Evolutionary conservation across 2,329 filamentous ascomycete genomes (phyloP), one percentile per base, ranked within the genome.

Genomic region (Knufia fluminis): DNA sequence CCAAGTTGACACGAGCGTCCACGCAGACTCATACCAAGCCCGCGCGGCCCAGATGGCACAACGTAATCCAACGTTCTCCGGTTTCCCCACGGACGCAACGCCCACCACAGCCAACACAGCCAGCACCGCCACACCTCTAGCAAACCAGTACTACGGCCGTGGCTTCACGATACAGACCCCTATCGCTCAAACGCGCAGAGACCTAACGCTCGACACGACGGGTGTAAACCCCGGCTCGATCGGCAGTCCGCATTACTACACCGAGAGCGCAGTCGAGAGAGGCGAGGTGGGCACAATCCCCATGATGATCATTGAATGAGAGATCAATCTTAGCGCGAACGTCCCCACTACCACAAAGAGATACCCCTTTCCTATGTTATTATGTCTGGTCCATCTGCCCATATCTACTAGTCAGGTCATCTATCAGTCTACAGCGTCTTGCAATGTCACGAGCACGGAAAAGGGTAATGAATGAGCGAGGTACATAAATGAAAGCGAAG

Each of bases 241-340:
- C 28, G 46, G 35, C 6, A 48, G 46, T 31, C 35, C 38, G 4
- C 12, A 19, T 7, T 42, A 43, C 32, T 36, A 38, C 22, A 48
- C 46, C 20, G 46, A 48, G 23, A 48, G 35, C 20, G 46, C 46
- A 2, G 46, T 48, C 12, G 46, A 48, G 36, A n/a, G 46, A 19
- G 46, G 46, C 24, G 46, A 48, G 35, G 46, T 48, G 4, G 46
- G 46, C 16, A 42, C n/a, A 9, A 53, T 45, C 14, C 35, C 46
- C 16, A 42, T 48, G 36, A 48, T 48, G 46, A 48, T 48, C 20
- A 26, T 46, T 17, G 31, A 46, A 22, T 46, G 19, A 26, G 22
- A 32, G 26, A 28, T 3, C 24, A 44, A 4, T 16, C 12, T 44
- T 19, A 7, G 23, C 22, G 14, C 16, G 8, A 28, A 28, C 23